These are phyloP conservation scores for Monilinia aucupariae DNA, from an alignment of 2,329 filamentous ascomycete species.

Conservation along the genomic window DNA sequence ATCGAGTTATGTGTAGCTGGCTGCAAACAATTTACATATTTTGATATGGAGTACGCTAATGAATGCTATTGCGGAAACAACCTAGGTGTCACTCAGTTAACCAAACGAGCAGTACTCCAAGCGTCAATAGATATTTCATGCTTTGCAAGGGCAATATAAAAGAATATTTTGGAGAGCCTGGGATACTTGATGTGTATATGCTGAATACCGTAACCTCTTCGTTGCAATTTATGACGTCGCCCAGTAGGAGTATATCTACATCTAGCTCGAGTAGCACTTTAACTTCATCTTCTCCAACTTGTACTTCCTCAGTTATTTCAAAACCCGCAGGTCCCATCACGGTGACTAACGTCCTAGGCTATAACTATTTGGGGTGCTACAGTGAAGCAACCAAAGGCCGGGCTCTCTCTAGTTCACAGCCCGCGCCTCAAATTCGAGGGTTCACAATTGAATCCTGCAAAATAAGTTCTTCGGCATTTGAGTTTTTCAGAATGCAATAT, in stretches of 20 bases:
- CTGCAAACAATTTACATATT: constrained; percentile 24
- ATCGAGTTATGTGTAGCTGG: constrained; percentile 26
- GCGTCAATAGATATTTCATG: constrained; percentile 22
- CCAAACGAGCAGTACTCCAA: constrained; percentile 12
- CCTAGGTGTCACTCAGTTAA: constrained; percentile 16
- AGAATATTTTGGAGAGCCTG: constrained; percentile 34
- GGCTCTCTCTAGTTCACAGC: constrained; percentile 37
- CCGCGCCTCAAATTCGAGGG: constrained; percentile 13
- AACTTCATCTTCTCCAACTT: neutral
- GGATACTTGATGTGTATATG: constrained; percentile 25
- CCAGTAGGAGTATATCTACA: neutral
- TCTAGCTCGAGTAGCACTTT: neutral
- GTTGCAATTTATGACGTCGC: constrained; percentile 2
- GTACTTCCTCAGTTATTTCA: neutral
- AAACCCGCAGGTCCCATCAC: constrained; percentile 40
- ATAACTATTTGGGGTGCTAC: constrained; percentile 44
- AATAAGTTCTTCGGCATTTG: constrained; percentile 30
- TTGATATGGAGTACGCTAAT: constrained; percentile 34
- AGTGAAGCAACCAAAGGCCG: constrained; percentile 42
- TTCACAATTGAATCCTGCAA: constrained; percentile 36
- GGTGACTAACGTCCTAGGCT: constrained; percentile 40
- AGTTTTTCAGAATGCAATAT: constrained; percentile 32
- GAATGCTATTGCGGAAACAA: constrained; percentile 35
- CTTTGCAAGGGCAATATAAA: constrained; percentile 22
- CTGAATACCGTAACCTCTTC: constrained; percentile 5